A percentile compares a stretch with the other conserved stretches of the same genome.
Conservation (phyloP, 73 alveolate genomes). For the Diophrys appendiculata region DNA sequence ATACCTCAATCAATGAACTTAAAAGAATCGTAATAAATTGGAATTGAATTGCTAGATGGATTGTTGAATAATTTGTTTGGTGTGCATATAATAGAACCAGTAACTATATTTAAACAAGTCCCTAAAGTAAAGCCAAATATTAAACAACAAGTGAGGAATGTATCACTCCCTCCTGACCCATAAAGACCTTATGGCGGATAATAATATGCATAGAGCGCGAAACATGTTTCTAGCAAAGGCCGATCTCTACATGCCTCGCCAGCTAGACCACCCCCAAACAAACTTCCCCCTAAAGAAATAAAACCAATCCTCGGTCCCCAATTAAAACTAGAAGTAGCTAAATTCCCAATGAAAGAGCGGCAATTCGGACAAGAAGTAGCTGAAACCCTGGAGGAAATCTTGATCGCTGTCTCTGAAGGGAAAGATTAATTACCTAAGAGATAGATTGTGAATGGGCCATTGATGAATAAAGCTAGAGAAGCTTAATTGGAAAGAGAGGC, state of each 20-base stretch:
- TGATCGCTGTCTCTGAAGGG: constrained; percentile 13
- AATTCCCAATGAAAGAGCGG: constrained; percentile 24
- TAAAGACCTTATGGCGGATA: no score
- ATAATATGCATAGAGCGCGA: no score
- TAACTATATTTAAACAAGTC: no score
- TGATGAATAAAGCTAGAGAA: constrained; percentile 12
- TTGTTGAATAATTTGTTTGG: constrained; percentile 15
- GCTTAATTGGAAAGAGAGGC: constrained; percentile 1
- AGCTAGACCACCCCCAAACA: no score
- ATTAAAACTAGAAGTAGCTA: constrained; percentile 14
- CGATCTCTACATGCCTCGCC: no score
- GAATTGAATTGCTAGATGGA: constrained; percentile 20
- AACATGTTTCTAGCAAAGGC: no score
- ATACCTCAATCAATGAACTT: constrained; percentile 16
- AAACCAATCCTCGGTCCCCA: constrained; percentile 9
- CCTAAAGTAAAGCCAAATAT: no score
- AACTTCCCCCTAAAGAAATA: no score
- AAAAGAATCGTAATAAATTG: constrained; percentile 8
- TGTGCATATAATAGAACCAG: constrained; percentile 24
- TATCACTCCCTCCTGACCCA: no score
- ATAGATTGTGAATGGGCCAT: background rate
- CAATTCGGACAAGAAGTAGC: constrained; percentile 22
- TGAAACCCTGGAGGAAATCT: constrained; percentile 24
- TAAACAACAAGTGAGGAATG: no score
- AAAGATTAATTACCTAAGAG: constrained; percentile 10